Evolutionary conservation across 352 stramenopile species (phyloP), one percentile per base, ranked within the genome.

Genomic region (Phytopythium chamaehyphon): DNA sequence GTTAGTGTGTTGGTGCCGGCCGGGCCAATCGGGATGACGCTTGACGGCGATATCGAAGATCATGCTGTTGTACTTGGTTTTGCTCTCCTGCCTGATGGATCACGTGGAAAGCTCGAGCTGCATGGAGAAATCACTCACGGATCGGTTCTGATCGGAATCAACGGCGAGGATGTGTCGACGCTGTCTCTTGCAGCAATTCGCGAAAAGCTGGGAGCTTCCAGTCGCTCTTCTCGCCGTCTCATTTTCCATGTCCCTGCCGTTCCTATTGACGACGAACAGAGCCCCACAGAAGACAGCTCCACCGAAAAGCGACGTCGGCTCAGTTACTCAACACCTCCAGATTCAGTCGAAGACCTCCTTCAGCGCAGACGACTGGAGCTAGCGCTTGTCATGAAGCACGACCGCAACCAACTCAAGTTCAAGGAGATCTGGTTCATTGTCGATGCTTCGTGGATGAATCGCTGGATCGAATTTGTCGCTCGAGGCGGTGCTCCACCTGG

Each of bases 381-480:
- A 18, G 61, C 55, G 3, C 57, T 90, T 23, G 59, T 90, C 16
- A 71, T 90, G 53, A 73, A 77, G 57, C 61, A 87, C 24, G 83
- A 93, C 55, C 72, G 62, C 54, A 58, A 57, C 6, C 61, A 61
- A 42, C 60, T 90, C 50, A 68, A 68, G 43, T 73, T 77, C 42
- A 64, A 71, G 2, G 83, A 93, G 59, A 90, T 76, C 66, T 93
- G 79, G 79, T 83, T 89, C 55, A 56, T 86, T 8, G 55, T 93
- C 23, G 70, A 90, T 51, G 57, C 71, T 2, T 55, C 73, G 19
- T 90, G 83, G 83, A 86, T 93, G 66, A 52, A 47, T 38, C 60
- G 55, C 21, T 93, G 79, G 83, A 54, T 79, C 23, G 56, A 61
- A 47, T 90, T 87, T 37, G 80, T 74, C 31, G 64, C 64, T 28